Evolutionary conservation across 2,329 filamentous ascomycete genomes (phyloP), one percentile per base, ranked within the genome.

Genomic region (Phaeophleospora eucalypticola): DNA sequence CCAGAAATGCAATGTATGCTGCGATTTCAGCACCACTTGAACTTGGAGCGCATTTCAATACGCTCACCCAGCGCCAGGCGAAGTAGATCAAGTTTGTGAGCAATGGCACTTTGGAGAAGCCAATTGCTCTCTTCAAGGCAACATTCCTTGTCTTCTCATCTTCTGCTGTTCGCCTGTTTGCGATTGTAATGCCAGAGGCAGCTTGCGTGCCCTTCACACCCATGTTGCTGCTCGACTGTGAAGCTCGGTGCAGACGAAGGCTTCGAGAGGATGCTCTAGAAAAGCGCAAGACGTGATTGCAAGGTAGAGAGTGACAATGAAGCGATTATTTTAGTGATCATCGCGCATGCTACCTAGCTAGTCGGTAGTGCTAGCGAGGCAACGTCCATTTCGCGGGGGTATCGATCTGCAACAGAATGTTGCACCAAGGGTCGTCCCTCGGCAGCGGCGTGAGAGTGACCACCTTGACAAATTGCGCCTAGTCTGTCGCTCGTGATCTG

Each of bases 81-180:
- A 52, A 52, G 41, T 52, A 52, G 15, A 52, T 20, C 17, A 49
- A 14, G 34, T 48, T 48, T 17, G 46, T 40, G n/a, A 52, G 36
- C 14, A 52, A 36, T 15, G 42, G 46, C 16, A 49, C 20, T 34
- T 52, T 46, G 3, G 46, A 42, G 27, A 49, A 52, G 24, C 33
- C 33, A 38, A 52, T 49, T 3, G 50, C 50, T 18, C 41, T 39
- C 19, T 37, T 41, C 43, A 52, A 38, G 7, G 50, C 46, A 10
- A 36, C 36, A 39, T 52, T 52, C 17, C 50, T 35, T 15, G 14
- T n/a, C 33, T 44, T 15, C 36, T 49, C 46, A 14, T 37, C 33
- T 21, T 47, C 39, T 19, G 16, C 8, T 15, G 45, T 47, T 15
- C 45, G 33, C 10, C 33, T 47, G 18, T 35, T 40, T 6, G 6